Evolutionary conservation across 2,329 filamentous ascomycete genomes (phyloP), one percentile per base, ranked within the genome.

Genomic region (Penicillium sp.): DNA sequence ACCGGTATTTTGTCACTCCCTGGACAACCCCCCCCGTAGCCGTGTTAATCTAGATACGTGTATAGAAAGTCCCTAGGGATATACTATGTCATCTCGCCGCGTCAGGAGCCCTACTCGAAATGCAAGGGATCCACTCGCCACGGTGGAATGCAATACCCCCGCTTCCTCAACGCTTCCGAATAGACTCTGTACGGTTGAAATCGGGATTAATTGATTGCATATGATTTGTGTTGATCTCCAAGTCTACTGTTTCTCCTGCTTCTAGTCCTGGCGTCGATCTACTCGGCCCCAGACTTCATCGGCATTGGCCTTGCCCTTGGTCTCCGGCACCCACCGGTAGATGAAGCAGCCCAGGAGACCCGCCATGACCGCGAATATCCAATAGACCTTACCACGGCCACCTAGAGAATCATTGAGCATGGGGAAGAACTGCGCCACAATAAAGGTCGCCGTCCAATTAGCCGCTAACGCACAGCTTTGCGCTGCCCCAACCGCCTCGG

Each of bases 371-470:
- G 90, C 85, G 70, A 99, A 99, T n/a, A 96, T 79, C 68, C 94
- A 95, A 68, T 95, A 99, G 0, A 94, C 88, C 76, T 87, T 89
- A 1, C 92, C 92, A 3, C 86, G 81, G 0, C 86, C 88, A 0
- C 89, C 92, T 46, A 96, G 74, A 3, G 81, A 82, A 39, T 84
- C 82, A 66, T 95, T 95, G 54, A 95, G 72, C 18, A 96, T 81
- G 0, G 94, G 92, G 77, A 99, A 96, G 74, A 96, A 95, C 63
- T 96, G 91, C 0, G 92, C 92, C 2, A 99, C 91, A 20, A 95
- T 63, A 66, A 96, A 97, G 0, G 92, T 97, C 0, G 91, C 88
- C 24, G 90, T 79, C 79, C 95, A 97, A 70, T 94, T 97, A 13
- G 89, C 87, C 1, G 85, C 90, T 22, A 97, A 74, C 0, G 87